Base-by-base conservation (phyloP, 2,329 filamentous ascomycete species). In the Elsinoe fawcettii region DNA sequence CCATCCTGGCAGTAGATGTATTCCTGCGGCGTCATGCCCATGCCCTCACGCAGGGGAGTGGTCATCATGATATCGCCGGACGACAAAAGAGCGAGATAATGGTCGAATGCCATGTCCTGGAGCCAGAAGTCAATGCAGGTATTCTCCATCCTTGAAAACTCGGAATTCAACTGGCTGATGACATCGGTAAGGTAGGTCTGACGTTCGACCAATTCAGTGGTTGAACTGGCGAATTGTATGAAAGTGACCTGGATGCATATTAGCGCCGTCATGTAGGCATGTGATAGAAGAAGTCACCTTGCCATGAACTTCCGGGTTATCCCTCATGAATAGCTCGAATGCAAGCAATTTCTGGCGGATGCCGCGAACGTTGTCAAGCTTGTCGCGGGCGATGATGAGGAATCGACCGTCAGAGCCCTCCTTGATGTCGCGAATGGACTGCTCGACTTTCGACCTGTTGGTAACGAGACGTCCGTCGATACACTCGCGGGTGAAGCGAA, bases 11-110 rank as follows among this genome's bases (percentile, higher is more conserved):
- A 96, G 63, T 89, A 88, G 32, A 96, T 81, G 67, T 90, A 97
- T 69, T 97, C 92, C 69, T 97, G 93, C 5, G 88, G 91, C 0
- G 92, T 96, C 57, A 97, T 74, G 69, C 96, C 97, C 93, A 97
- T 97, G 61, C 92, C 92, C 70, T 97, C 92, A 55, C 93, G 89
- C 65, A 97, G 84, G 68, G 90, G 95, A 1, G 92, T 95, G 66
- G 97, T 93, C 82, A 96, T 93, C 51, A 97, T 77, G 2, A 87
- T 88, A 73, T 97, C 91, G 1, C 92, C 93, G 55, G 95, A 86
- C 2, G 89, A 90, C 47, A 96, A 79, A 6, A 97, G 77, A 1
- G 91, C 92, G n/a, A 97, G 80, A 66, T 96, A 97, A 68, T 96
- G 91, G 0, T 88, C 79, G 67, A 95, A 96, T 58, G 88, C 86